These are phyloP conservation scores for Candida dendrica DNA, from an alignment of 805 yeast species.

Conservation along the genomic window DNA sequence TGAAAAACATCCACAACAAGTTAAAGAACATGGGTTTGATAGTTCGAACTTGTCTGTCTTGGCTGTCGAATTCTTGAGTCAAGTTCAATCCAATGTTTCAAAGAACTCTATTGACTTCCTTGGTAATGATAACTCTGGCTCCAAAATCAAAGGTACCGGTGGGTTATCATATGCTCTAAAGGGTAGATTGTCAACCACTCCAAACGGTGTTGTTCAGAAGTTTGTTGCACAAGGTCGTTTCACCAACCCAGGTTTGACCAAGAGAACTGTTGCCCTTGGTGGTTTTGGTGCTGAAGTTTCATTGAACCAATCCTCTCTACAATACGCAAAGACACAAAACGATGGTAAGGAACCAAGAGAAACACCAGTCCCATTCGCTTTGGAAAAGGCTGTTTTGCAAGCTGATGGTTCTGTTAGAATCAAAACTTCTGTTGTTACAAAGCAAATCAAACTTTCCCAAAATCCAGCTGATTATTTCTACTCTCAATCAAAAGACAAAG, in stretches of 20 bases:
- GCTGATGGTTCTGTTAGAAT: constrained; percentile 28
- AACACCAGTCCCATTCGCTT: constrained; percentile 34
- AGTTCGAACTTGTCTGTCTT: constrained; percentile 13
- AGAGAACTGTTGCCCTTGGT: constrained; percentile 45
- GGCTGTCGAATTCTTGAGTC: constrained; percentile 26
- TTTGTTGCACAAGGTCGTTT: constrained; percentile 65
- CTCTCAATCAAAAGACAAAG: background rate
- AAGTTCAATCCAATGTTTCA: constrained; percentile 7
- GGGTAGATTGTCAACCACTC: constrained; percentile 64
- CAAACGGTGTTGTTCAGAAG: constrained; percentile 55
- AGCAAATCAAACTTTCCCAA: background rate
- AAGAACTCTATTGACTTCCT: constrained; percentile 5
- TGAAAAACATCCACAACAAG: constrained; percentile 38
- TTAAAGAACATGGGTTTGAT: constrained; percentile 20
- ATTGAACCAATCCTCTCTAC: constrained; percentile 22
- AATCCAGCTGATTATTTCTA: background rate
- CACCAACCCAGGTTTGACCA: constrained; percentile 32
- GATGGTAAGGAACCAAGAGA: constrained; percentile 37
- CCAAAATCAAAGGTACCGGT: constrained; percentile 54
- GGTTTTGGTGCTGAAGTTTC: constrained; percentile 37
- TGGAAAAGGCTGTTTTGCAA: constrained; percentile 29
- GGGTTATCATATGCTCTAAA: constrained; percentile 65
- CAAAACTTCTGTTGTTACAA: background rate
- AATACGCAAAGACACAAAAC: constrained; percentile 26
- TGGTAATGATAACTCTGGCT: background rate